These are phyloP conservation scores for Colletotrichum kahawae DNA, from an alignment of 2,329 filamentous ascomycete species.

Conservation along the genomic window DNA sequence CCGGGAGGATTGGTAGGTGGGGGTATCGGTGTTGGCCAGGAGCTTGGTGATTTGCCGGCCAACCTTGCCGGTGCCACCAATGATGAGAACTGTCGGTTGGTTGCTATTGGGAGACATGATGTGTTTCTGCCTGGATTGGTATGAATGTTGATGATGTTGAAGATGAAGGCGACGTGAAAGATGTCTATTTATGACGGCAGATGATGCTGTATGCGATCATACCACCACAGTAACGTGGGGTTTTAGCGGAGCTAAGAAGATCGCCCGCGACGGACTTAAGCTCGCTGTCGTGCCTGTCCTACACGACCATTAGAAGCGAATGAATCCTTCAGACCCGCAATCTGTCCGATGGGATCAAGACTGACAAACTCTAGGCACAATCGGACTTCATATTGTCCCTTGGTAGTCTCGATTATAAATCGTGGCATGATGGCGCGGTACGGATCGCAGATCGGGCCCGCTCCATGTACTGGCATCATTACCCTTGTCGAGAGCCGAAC, in stretches of 20 bases:
- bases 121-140: neutral
- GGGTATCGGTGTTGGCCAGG: constrained; percentile 32
- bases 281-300: fast-evolving
- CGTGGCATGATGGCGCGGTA: neutral
- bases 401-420: neutral
- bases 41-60: constrained; percentile 41
- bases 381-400: neutral
- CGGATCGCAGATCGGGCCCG: neutral
- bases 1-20: constrained; percentile 43
- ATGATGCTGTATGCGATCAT: neutral
- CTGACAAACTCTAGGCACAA: neutral
- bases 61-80: constrained; percentile 51
- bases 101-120: neutral
- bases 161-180: neutral
- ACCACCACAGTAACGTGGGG: neutral
- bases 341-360: neutral
- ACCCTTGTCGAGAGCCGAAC: neutral
- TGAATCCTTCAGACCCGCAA: neutral
- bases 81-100: constrained; percentile 37
- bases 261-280: neutral
- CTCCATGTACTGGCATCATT: neutral
- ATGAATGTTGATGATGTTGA: neutral
- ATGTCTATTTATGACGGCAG: neutral
- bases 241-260: neutral
- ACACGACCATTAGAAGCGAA: neutral